Conservation (phyloP, 768 basidiomycete genomes). For the Ramaria sp. region DNA sequence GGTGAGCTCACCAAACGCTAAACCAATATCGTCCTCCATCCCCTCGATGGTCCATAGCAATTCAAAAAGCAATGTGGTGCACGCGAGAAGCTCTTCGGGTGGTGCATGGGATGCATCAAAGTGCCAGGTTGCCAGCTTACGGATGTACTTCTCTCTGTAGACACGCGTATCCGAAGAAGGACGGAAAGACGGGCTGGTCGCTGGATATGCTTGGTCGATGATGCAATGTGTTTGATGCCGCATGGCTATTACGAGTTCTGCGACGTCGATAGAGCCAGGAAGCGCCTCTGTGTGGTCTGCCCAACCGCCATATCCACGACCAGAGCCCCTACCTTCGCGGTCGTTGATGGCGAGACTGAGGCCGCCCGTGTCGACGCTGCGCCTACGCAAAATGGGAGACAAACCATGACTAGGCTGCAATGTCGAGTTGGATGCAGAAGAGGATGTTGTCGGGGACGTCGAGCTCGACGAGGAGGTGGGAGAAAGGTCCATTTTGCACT, state of each 20-base stretch:
- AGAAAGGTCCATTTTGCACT: background rate
- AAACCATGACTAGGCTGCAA: background rate
- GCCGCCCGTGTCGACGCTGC: conserved; percentile 87
- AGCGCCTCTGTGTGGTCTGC: conserved; percentile 35
- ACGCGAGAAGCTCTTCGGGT: conserved; percentile 73
- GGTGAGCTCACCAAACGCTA: conserved; percentile 18
- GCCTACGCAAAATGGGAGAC: conserved; percentile 23
- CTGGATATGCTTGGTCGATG: conserved; percentile 5
- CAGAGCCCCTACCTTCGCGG: conserved; percentile 32
- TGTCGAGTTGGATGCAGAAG: conserved; percentile 4
- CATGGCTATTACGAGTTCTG: conserved; percentile 4
- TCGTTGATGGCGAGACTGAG: conserved; percentile 67
- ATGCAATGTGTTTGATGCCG: conserved; percentile 13
- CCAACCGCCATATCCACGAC: conserved; percentile 64
- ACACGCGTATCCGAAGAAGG: conserved; percentile 30
- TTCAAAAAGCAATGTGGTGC: conserved; percentile 82
- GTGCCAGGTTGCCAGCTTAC: conserved; percentile 62
- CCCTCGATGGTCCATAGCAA: conserved; percentile 71
- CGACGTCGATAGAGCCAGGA: conserved; percentile 1
- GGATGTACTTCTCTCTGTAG: conserved; percentile 36
- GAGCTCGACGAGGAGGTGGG: background rate
- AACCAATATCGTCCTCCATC: conserved; percentile 21
- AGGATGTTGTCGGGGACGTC: background rate
- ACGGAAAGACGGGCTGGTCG: conserved; percentile 17
- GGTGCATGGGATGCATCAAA: conserved; percentile 83